A percentile compares a stretch with the other conserved stretches of the same genome.
Evolutionary conservation across 768 basidiomycete genomes (phyloP).

Genomic region (Leccinum sublutescens): DNA sequence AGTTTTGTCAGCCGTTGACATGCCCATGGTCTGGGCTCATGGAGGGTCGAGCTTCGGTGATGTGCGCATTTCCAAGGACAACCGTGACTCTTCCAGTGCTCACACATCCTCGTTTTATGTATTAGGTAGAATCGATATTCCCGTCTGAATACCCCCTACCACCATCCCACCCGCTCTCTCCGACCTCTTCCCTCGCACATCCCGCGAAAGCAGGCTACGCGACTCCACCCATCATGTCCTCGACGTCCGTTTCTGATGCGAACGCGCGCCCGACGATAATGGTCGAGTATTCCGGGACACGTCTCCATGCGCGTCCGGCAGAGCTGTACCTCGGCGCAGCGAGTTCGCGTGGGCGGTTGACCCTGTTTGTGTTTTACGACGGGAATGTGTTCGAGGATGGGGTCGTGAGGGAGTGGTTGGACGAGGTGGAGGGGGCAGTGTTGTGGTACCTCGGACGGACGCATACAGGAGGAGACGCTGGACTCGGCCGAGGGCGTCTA

Average conservation of each 20-base stretch:
- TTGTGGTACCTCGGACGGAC: slow-evolving; percentile 31
- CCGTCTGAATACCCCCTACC: slow-evolving; percentile 38
- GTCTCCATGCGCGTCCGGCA: slow-evolving; percentile 43
- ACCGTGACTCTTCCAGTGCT: no score
- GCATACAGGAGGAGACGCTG: background rate
- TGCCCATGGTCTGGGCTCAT: slow-evolving; percentile 13
- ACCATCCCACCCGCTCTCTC: slow-evolving; percentile 24
- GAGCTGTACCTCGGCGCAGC: slow-evolving; percentile 45
- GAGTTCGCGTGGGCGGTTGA: slow-evolving; percentile 33
- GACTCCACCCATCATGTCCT: background rate
- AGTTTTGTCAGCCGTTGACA: slow-evolving; percentile 4
- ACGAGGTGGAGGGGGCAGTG: slow-evolving; percentile 39
- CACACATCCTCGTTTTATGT: no score
- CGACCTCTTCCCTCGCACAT: slow-evolving; percentile 14
- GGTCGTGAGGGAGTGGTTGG: slow-evolving; percentile 46
- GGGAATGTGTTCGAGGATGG: slow-evolving; percentile 44
- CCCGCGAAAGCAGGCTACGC: slow-evolving; percentile 11
- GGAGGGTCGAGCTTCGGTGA: slow-evolving; percentile 31
- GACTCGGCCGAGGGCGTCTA: no score
- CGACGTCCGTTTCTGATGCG: background rate
- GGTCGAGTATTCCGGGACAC: slow-evolving; percentile 5
- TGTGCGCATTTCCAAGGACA: slow-evolving; percentile 5
- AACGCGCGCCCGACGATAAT: slow-evolving; percentile 10
- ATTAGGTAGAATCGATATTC: slow-evolving; percentile 34
- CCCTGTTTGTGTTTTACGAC: slow-evolving; percentile 39